These are phyloP conservation scores for Aspergillus sp. DNA, from an alignment of 2,329 filamentous ascomycete species.

Conservation along the genomic window DNA sequence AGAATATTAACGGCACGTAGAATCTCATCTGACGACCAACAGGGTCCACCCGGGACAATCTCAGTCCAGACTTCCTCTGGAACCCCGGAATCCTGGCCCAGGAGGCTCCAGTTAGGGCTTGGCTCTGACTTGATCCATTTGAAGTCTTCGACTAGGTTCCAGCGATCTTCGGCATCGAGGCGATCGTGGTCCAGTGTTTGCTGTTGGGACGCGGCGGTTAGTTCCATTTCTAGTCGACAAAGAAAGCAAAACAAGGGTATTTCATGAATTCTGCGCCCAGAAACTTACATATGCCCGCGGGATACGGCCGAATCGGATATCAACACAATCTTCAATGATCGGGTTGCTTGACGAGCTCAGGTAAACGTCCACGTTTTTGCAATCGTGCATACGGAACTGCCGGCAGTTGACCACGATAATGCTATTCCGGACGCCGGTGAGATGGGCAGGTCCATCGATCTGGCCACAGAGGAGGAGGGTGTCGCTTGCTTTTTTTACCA, in stretches of 20 bases:
- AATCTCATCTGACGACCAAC: slow-evolving; percentile 64
- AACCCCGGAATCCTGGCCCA: slow-evolving; percentile 62
- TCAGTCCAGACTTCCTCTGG: slow-evolving; percentile 66
- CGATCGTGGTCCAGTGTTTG: slow-evolving; percentile 34
- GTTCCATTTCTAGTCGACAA: not conserved
- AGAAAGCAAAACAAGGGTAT: not conserved
- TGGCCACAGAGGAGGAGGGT: slow-evolving; percentile 76
- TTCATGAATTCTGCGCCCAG: not conserved
- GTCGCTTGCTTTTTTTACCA: slow-evolving; percentile 66
- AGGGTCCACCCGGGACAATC: slow-evolving; percentile 63
- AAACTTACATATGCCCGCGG: slow-evolving; percentile 68
- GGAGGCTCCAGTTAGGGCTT: slow-evolving; percentile 82
- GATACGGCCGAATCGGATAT: slow-evolving; percentile 75
- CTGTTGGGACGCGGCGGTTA: not conserved
- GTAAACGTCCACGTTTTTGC: slow-evolving; percentile 77
- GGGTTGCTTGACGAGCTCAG: slow-evolving; percentile 78
- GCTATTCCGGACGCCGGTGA: slow-evolving; percentile 71
- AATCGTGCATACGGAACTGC: slow-evolving; percentile 94
- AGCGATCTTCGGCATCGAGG: slow-evolving; percentile 60
- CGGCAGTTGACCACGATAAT: slow-evolving; percentile 75
- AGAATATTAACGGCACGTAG: slow-evolving; percentile 44
- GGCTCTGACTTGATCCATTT: slow-evolving; percentile 87
- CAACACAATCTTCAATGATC: slow-evolving; percentile 86
- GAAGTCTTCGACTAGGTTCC: slow-evolving; percentile 93
- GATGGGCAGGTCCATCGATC: slow-evolving; percentile 77